Evolutionary conservation across 1,284 basidiomycete genomes (phyloP).

Genomic region (Boletus holoroseus): DNA sequence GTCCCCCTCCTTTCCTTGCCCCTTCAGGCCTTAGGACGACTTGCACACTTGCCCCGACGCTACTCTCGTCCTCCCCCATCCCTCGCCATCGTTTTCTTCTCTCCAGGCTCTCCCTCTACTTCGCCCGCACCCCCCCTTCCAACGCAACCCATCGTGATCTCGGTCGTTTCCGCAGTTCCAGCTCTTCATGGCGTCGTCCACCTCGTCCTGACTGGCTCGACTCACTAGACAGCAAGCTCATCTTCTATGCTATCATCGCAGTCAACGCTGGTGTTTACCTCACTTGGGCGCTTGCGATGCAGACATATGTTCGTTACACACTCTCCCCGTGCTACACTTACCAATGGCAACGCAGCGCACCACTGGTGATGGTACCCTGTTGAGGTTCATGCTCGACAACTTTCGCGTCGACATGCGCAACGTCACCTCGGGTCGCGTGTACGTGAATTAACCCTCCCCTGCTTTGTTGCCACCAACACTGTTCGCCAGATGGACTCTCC

Average conservation of each 20-base stretch:
- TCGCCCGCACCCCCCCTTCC: constrained; percentile 12
- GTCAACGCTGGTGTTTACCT: constrained; percentile 43
- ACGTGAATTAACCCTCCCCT: constrained; percentile 23
- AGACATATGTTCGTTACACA: constrained; percentile 36
- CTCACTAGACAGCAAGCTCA: constrained; percentile 32
- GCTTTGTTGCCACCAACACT: constrained; percentile 2
- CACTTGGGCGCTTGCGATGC: constrained; percentile 39
- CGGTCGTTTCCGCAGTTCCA: constrained; percentile 7
- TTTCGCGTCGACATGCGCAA: constrained; percentile 65
- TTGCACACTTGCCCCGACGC: background rate
- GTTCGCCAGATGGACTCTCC: constrained; percentile 65
- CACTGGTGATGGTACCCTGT: constrained; percentile 44
- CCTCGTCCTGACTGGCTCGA: constrained; percentile 36
- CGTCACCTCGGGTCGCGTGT: constrained; percentile 66
- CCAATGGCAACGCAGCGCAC: constrained; percentile 20
- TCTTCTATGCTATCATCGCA: constrained; percentile 45
- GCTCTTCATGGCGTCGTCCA: constrained; percentile 27
- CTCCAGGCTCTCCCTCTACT: constrained; percentile 12
- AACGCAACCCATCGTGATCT: constrained; percentile 28
- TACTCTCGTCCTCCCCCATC: background rate
- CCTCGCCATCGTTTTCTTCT: constrained; percentile 6
- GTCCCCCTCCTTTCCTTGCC: background rate
- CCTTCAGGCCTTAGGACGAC: background rate
- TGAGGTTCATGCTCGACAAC: constrained; percentile 61
- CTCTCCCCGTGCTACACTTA: background rate